Base-by-base conservation (phyloP, 306 rosid species). In the Gillenia trifoliata region DNA sequence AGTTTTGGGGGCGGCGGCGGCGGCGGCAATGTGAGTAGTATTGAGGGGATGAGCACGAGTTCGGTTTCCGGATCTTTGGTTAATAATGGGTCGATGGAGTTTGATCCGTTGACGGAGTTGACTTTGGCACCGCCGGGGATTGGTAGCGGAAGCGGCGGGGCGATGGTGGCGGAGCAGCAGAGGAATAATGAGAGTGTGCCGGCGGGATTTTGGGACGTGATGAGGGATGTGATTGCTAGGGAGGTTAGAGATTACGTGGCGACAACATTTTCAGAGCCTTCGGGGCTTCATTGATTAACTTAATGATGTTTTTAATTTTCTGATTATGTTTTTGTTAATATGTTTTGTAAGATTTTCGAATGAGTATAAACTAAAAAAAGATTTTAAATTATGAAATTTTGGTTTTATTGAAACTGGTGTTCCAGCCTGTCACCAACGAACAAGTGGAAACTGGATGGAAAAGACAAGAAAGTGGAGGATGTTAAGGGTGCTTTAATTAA, bases 41-140 rank as follows among this genome's bases (percentile, higher is more conserved):
- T 30, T 9, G 66, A 62, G 38, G 66, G 38, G 41, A 62, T 62
- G 15, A 64, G 17, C 26, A 31, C 68, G 20, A 28, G 52, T 15
- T 57, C 50, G 19, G 68, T 50, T 38, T 61, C 78, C 16, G 54
- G 52, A 33, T 40, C 72, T 30, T 40, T 43, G 30, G 71, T 0
- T 17, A 38, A 45, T 17, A 38, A 45, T 31, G 71, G 64, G 45
- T 49, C 47, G 26, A 26, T 71, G 40, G 85, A 83, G 23, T 86
- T 90, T 43, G 93, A 89, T 47, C 98, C 96, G 75, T 84, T 92
- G 88, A 95, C 98, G 0, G 93, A 84, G 78, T 85, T 95, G 92
- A 95, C 98, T 22, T 89, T 95, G 3, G 99, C 96, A 15, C 91
- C 99, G 2, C 98, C 99, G 1, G 97, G 99, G 59, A 38, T 64